Evolutionary conservation across 192 early-diverging fungal species (phyloP), one percentile per base, ranked within the genome.

Genomic region (Haplosporangium gracile): DNA sequence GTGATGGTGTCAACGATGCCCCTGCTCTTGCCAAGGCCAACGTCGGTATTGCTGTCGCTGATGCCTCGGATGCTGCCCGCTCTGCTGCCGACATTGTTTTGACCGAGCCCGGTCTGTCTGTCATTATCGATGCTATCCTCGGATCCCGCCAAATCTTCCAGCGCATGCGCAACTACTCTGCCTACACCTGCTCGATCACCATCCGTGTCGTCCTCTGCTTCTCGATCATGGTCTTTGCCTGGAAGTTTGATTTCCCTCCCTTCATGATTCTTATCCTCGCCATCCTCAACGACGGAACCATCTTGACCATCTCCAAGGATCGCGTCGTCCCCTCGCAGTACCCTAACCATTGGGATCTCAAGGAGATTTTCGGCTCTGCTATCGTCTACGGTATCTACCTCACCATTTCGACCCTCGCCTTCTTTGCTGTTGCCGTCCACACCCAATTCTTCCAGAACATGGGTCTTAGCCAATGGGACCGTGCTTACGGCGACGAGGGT

Each of bases 141-240:
- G 93, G 93, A 88, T 96, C 96, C 80, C 95, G 97, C 80, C 93
- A 95, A 75, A 98, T 98, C 89, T 98, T 98, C 94, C 97, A 98
- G 90, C 96, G 97, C 83, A 98, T 98, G 97, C 93, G 95, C 85
- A 95, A 94, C 85, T 97, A 97, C 90, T 92, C 95, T 75, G 93
- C 97, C 88, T 98, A 98, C 91, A 96, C 95, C 77, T 97, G 96
- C 93, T 94, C 96, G 36, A 95, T 97, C 79, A 95, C 96, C 38
- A 95, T 97, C 81, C 93, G 93, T 92, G 88, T 96, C 69, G 93
- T 96, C 53, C 91, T 94, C 45, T 92, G 92, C 26, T 95, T 96
- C 88, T 89, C 93, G 47, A 89, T 96, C 73, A 89, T 95, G 81
- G 89, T 90, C 82, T 94, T 97, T 83, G 95, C 93, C 69, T 97